Evolutionary conservation across 1,284 basidiomycete genomes (phyloP).

Genomic region (Ustilago tritici): DNA sequence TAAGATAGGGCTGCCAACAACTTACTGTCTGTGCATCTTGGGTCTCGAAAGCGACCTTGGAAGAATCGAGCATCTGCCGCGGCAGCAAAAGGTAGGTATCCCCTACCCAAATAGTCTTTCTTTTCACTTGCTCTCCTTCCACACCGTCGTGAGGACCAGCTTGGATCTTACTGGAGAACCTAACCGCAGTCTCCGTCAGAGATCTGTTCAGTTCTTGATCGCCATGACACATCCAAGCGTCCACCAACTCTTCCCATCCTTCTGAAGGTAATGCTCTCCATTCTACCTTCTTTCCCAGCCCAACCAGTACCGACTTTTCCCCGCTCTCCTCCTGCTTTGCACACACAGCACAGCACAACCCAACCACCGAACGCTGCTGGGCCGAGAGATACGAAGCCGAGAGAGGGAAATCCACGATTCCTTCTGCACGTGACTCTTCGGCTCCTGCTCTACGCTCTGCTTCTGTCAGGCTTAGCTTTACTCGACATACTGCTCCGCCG

Average conservation of each 20-base stretch:
- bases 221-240: constrained; percentile 97
- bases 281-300: constrained; percentile 24
- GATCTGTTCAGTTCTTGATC: constrained; percentile 75
- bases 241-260: constrained; percentile 95
- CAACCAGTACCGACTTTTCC: not conserved
- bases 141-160: not conserved
- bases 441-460: constrained; percentile 8
- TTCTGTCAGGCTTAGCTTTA: constrained; percentile 28
- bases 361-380: not conserved
- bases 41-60: not conserved
- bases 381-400: constrained; percentile 12
- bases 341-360: constrained; percentile 25
- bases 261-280: constrained; percentile 92
- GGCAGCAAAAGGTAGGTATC: constrained; percentile 39
- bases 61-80: not conserved
- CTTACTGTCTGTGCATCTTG: constrained; percentile 16
- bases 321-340: not conserved
- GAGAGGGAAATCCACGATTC: constrained; percentile 32
- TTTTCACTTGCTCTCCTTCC: not conserved
- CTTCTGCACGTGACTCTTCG: constrained; percentile 12
- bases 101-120: constrained; percentile 31
- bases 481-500: constrained; percentile 1
- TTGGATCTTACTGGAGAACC: constrained; percentile 16
- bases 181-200: constrained; percentile 42
- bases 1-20: not conserved